Base-by-base conservation (phyloP, 2,329 filamentous ascomycete genomes). In the Tolypocladium nubicola region DNA sequence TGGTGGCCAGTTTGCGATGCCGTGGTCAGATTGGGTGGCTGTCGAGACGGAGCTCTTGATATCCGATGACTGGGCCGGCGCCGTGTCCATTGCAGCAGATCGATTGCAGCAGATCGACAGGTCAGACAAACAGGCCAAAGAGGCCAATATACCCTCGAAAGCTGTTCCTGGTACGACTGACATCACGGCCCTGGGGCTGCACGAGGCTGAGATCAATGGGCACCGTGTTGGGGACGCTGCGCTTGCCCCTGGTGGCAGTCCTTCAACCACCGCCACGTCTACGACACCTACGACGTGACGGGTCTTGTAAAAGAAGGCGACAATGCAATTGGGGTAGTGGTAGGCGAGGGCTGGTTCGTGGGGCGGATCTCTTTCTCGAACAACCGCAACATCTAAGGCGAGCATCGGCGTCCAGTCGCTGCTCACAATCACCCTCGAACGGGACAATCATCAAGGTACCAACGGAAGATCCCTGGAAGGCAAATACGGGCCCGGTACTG, bases 261-360 rank as follows among this genome's bases (percentile, higher is more conserved):
- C 40, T 43, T 43, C n/a, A 67, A 73, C 0, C 66, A 76, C 52
- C 71, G 80, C 0, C 72, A 78, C n/a, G 68, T 73, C 1, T 85
- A 83, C 59, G 74, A 83, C 57, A 78, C 75, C 0, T 80, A 78
- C 56, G 78, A 84, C 59, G 75, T 83, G 1, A 75, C 73, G 0
- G 59, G 68, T 0, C 67, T 78, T 0, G 57, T 82, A 1, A 65
- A 64, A 4, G 61, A 62, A 3, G 58, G 63, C 4, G 73, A 75
- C 56, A 68, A 67, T 56, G 66, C 66, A 0, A 65, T 80, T 39
- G 73, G 69, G 0, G 68, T 73, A 4, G 69, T 72, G 16, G 69
- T 80, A 26, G 77, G 70, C 2, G 77, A 80, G 60, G 79, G 80
- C 1, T 82, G 79, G 79, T 81, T 71, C 50, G 62, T 66, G 26